Base-by-base conservation (phyloP, 2,329 filamentous ascomycete genomes). In the Aspergillus costaricaensis region DNA sequence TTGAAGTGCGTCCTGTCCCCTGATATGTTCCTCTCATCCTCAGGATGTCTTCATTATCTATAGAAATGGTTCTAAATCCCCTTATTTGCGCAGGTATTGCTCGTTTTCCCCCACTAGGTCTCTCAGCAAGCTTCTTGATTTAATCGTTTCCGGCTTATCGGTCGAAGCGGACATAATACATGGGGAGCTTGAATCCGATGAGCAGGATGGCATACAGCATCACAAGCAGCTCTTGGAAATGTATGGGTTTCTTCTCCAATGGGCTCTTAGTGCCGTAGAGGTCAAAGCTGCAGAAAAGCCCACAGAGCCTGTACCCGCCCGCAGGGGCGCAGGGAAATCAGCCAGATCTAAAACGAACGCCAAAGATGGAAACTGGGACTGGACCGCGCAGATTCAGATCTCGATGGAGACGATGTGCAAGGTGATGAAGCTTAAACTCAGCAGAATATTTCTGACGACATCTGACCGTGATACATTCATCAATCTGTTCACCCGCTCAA, bases 401-500 rank as follows among this genome's bases (percentile, higher is more conserved):
- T 92, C 94, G 1, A 85, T 99, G 63, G 93, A 97, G 70, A 88
- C 89, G 30, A 98, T 99, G 92, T 94, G 91, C 80, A 97, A 96
- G 76, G 92, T 96, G 52, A 83, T 99, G 77, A 96, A 92, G 77
- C 80, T 97, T 72, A 97, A 96, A 79, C 83, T 99, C 53, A 87
- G 90, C 68, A 92, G 91, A 72, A 94, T 99, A 62, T 99, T 99
- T 73, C 79, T 98, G 63, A 99, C 95, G 0, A 99, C 95, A 0
- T 96, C 94, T 51, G 95, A 99, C 77, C 86, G 94, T 63, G 95
- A 99, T 72, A 97, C 92, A 0, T 97, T 99, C 70, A 90, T 99
- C 62, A 88, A 91, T 57, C 83, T 99, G 0, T 90, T 99, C 68
- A 98, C 95, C 0, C 86, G 95, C 41, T 93, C 95, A 1, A 91